phyloP scores from a whole-genome alignment of 495 filamentous ascomycete genomes.

The Penicillium maclennaniae region DNA sequence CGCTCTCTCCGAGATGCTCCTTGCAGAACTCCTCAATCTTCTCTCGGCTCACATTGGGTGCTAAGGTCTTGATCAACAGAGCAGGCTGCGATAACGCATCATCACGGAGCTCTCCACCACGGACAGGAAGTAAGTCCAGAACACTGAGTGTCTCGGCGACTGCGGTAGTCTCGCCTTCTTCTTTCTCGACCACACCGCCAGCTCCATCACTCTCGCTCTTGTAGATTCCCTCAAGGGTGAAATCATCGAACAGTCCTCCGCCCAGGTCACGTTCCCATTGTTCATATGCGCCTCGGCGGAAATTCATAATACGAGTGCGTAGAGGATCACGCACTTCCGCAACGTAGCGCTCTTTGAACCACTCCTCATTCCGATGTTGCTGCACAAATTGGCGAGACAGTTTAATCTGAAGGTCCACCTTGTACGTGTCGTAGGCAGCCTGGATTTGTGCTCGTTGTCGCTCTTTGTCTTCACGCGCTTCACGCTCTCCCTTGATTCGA shows the following conservation, averaged over 20 bases:
- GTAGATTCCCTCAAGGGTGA: conserved; percentile 90
- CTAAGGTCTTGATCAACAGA: conserved; percentile 95
- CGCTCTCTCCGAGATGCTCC: conserved; percentile 80
- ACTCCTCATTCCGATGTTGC: conserved; percentile 88
- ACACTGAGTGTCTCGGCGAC: conserved; percentile 90
- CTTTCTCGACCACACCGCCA: conserved; percentile 84
- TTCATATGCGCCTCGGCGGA: conserved; percentile 66
- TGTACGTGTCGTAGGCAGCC: conserved; percentile 87
- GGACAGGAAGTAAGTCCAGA: conserved; percentile 77
- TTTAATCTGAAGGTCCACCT: conserved; percentile 86
- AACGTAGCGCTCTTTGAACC: conserved; percentile 95
- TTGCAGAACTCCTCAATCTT: conserved; percentile 92
- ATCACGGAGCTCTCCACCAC: conserved; percentile 77
- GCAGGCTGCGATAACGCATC: conserved; percentile 81
- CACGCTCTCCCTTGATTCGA: conserved; percentile 68
- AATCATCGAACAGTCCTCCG: conserved; percentile 82
- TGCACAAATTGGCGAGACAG: conserved; percentile 87
- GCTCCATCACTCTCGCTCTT: conserved; percentile 88
- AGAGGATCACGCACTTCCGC: conserved; percentile 70
- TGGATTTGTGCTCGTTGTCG: conserved; percentile 89
- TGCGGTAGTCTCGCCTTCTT: conserved; percentile 88
- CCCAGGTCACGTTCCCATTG: conserved; percentile 86
- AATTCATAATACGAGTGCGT: conserved; percentile 65
- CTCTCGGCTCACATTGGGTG: conserved; percentile 89
- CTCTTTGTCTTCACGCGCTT: conserved; percentile 79